Evolutionary conservation across 495 filamentous ascomycete genomes (phyloP).

Genomic region (Aspergillus olivimuriae): DNA sequence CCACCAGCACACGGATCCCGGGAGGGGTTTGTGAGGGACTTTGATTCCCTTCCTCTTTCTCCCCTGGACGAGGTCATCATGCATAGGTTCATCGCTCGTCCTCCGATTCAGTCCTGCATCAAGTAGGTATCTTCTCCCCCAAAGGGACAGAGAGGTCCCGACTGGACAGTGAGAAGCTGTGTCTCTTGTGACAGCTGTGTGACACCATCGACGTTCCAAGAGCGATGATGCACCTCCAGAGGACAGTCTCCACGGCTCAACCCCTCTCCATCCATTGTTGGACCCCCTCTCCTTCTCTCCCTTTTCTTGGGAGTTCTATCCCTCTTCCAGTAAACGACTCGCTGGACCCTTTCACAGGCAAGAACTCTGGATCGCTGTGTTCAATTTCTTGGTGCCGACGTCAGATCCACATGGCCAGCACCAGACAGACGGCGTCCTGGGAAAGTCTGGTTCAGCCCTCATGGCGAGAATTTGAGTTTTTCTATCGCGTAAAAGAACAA

Average conservation of each 20-base stretch:
- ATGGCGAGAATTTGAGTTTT: neutral
- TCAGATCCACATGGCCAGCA: slow-evolving; percentile 22
- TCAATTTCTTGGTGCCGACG: slow-evolving; percentile 12
- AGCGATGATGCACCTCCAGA: no score
- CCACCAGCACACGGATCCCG: slow-evolving; percentile 2
- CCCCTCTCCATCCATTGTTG: no score
- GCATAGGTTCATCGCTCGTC: neutral
- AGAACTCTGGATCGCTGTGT: neutral
- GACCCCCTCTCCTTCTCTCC: no score
- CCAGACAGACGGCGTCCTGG: neutral
- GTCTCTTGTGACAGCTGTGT: no score
- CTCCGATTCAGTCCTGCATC: neutral
- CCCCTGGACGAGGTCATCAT: neutral
- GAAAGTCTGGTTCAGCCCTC: slow-evolving; percentile 6
- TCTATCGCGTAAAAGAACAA: neutral
- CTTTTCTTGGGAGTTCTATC: no score
- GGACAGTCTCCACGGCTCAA: no score
- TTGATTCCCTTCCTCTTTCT: no score
- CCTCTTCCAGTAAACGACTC: no score
- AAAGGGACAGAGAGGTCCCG: no score
- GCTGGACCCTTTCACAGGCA: neutral
- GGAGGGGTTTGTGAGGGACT: neutral
- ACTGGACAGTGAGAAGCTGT: no score
- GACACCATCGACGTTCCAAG: no score
- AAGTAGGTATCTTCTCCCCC: no score